Percentiles rank a stretch among this genome's conserved stretches.
Conservation (phyloP, 2,329 filamentous ascomycete species). For the Elsinoe necatrix region DNA sequence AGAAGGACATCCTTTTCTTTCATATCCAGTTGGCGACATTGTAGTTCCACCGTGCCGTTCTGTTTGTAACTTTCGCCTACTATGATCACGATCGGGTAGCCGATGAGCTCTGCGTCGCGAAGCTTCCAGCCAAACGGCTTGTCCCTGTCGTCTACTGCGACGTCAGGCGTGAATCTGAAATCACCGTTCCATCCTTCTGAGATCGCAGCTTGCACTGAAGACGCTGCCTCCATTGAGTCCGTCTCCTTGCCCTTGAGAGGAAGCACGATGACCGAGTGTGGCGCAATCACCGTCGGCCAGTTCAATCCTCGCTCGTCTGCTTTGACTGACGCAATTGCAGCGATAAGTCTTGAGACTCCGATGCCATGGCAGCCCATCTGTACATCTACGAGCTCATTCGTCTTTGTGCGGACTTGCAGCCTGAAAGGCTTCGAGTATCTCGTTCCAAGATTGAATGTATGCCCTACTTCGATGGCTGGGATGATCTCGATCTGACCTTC, state of each 20-base stretch:
- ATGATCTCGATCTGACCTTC: slow-evolving; percentile 55
- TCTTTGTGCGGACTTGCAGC: slow-evolving; percentile 47
- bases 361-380: slow-evolving; percentile 98
- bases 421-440: slow-evolving; percentile 72
- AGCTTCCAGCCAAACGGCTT: slow-evolving; percentile 74
- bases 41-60: slow-evolving; percentile 57
- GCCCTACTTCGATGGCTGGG: slow-evolving; percentile 79
- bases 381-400: slow-evolving; percentile 46
- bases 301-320: slow-evolving; percentile 66
- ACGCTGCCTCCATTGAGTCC: slow-evolving; percentile 14
- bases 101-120: slow-evolving; percentile 78
- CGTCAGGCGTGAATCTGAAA: background rate
- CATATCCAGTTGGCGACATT: slow-evolving; percentile 61
- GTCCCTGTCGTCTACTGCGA: slow-evolving; percentile 60
- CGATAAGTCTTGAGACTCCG: slow-evolving; percentile 82
- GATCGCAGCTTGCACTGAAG: background rate
- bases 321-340: slow-evolving; percentile 69
- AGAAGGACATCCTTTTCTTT: slow-evolving; percentile 43
- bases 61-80: slow-evolving; percentile 63
- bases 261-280: slow-evolving; percentile 68
- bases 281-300: slow-evolving; percentile 81
- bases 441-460: slow-evolving; percentile 89
- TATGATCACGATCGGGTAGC: slow-evolving; percentile 76
- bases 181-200: background rate
- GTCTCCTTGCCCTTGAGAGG: slow-evolving; percentile 27